phyloP scores from a whole-genome alignment of 192 early-diverging fungal species.

The Mortierella alpina region DNA sequence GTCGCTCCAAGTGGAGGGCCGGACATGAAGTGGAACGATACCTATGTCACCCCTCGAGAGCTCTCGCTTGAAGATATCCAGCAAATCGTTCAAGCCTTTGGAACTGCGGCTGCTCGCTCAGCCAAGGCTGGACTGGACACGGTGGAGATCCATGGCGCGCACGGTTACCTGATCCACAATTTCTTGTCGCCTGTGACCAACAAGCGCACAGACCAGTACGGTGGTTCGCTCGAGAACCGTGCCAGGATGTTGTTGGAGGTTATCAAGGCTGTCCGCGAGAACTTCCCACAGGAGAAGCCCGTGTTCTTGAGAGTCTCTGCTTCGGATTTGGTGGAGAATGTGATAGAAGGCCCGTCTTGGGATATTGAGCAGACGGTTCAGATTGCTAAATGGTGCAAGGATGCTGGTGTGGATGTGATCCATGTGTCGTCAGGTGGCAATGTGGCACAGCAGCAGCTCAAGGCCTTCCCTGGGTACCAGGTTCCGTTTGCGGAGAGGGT shows the following conservation, averaged over 20 bases:
- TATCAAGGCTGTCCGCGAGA: conserved; percentile 66
- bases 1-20: conserved; percentile 68
- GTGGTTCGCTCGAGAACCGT: conserved; percentile 92
- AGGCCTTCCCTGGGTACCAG: conserved; percentile 66
- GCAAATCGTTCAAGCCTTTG: conserved; percentile 71
- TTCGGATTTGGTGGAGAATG: conserved; percentile 74
- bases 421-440: conserved; percentile 86
- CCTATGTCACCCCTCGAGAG: conserved; percentile 59
- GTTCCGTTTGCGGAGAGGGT: conserved; percentile 77
- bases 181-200: conserved; percentile 88
- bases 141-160: conserved; percentile 91
- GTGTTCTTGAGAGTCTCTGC: conserved; percentile 87
- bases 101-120: conserved; percentile 73
- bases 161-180: conserved; percentile 88
- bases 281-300: conserved; percentile 84
- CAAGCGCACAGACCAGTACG: conserved; percentile 90
- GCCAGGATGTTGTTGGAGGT: conserved; percentile 81
- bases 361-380: conserved; percentile 79
- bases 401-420: conserved; percentile 84
- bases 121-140: conserved; percentile 87
- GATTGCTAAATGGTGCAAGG: conserved; percentile 67
- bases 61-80: conserved; percentile 77
- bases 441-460: conserved; percentile 61
- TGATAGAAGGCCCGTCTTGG: conserved; percentile 65
- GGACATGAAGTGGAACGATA: conserved; percentile 42